These are phyloP conservation scores for Calycina herbarum DNA, from an alignment of 2,329 filamentous ascomycete genomes.

Conservation along the genomic window DNA sequence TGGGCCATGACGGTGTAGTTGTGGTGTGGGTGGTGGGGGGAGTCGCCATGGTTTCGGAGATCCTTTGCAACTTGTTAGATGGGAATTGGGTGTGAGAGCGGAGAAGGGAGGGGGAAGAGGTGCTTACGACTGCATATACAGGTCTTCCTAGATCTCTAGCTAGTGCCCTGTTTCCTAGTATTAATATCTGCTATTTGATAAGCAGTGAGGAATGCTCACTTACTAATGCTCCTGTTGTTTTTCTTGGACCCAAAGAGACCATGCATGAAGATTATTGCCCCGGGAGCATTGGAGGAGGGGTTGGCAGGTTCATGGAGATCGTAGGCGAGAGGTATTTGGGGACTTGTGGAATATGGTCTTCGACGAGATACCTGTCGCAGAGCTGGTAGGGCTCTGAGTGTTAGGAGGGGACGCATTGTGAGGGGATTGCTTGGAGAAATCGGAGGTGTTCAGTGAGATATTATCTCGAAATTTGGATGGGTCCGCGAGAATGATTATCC, in stretches of 20 bases:
- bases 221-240: slow-evolving; percentile 93
- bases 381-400: slow-evolving; percentile 9
- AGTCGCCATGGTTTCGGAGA: slow-evolving; percentile 90
- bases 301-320: slow-evolving; percentile 65
- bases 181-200: neutral
- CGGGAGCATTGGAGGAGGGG: slow-evolving; percentile 43
- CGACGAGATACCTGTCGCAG: slow-evolving; percentile 3
- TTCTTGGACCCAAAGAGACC: slow-evolving; percentile 93
- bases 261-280: slow-evolving; percentile 84
- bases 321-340: slow-evolving; percentile 52
- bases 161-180: slow-evolving; percentile 59
- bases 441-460: neutral
- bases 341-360: slow-evolving; percentile 21
- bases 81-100: neutral
- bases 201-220: slow-evolving; percentile 52
- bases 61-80: slow-evolving; percentile 54
- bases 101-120: neutral
- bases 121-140: slow-evolving; percentile 75
- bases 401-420: slow-evolving; percentile 8
- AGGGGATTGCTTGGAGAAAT: neutral
- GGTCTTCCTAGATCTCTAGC: slow-evolving; percentile 77
- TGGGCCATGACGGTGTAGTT: slow-evolving; percentile 81
- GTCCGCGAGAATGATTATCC: neutral
- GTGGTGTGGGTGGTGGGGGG: slow-evolving; percentile 73
- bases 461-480: slow-evolving; percentile 1